Evolutionary conservation across 441 rosid genomes (phyloP), one percentile per base, ranked within the genome.

Genomic region (Corymbia citriodora): DNA sequence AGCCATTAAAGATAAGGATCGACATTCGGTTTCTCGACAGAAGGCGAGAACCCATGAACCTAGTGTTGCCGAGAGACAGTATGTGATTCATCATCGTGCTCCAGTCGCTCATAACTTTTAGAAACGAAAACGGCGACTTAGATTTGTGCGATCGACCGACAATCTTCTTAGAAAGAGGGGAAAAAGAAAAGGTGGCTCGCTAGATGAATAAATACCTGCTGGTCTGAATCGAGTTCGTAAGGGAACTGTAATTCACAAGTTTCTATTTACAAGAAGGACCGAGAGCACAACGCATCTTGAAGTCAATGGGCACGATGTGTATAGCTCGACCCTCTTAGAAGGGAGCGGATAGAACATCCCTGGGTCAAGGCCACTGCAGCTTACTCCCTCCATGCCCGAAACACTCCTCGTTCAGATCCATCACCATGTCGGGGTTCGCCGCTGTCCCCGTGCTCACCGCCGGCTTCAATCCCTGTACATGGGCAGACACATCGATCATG

Each of bases 391-490:
- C 27, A 13, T 48, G 55, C 19, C 27, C 89, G 23, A 14, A 52
- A 25, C 9, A 27, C 49, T 23, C 45, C 31, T 54, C 14, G 17
- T 63, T 74, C 5, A 54, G 50, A 17, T 63, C 61, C 82, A 85
- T 31, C 55, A 40, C 55, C 27, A 49, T 55, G 10, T n/a, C 74
- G 31, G 19, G 87, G 18, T 79, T 79, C 5, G 53, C 53, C 14
- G 57, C 53, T 27, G 53, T 48, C 10, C 40, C 90, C 31, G 3
- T 31, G 48, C 55, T 72, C 33, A 8, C 91, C 52, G 87, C 93
- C n/a, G 94, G 92, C 91, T 93, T 87, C 40, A 92, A 55, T 40
- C 96, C 95, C 96, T 95, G 89, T 70, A 18, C 17, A 57, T 6
- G 4, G 27, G 59, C 54, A 27, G 36, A 55, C 10, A 14, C 29